phyloP scores from a whole-genome alignment of 495 filamentous ascomycete species.

The Echria macrotheca region DNA sequence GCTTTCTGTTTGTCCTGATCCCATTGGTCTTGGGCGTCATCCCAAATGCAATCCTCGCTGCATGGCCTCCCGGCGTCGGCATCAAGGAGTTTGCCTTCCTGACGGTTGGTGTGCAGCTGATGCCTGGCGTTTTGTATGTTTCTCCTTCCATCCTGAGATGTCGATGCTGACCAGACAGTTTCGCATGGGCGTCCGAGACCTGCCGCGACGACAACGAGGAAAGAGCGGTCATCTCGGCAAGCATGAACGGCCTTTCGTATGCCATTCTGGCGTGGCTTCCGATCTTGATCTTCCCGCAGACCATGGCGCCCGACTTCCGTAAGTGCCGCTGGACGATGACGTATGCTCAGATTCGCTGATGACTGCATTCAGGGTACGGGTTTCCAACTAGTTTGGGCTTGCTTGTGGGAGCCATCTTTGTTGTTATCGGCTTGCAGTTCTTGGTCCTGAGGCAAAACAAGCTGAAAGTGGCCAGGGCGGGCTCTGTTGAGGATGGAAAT shows the following conservation, averaged over 20 bases:
- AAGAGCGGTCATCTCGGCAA: constrained; percentile 43
- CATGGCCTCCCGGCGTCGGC: constrained; percentile 47
- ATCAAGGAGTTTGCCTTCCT: constrained; percentile 49
- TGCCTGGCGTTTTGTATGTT: constrained; percentile 29
- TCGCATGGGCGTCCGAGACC: constrained; percentile 48
- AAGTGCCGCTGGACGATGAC: no score
- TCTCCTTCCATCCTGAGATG: neutral
- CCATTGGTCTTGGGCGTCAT: constrained; percentile 28
- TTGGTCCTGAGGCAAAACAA: no score
- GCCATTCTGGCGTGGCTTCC: constrained; percentile 44
- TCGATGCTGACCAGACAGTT: neutral
- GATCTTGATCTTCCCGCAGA: constrained; percentile 37
- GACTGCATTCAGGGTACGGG: no score
- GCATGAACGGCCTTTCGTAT: constrained; percentile 49
- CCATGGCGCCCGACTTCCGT: constrained; percentile 35
- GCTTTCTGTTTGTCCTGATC: constrained; percentile 41
- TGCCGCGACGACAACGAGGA: constrained; percentile 44
- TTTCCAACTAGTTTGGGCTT: no score
- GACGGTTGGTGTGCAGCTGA: constrained; percentile 23
- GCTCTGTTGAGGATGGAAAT: no score
- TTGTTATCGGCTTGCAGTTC: no score
- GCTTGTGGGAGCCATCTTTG: no score
- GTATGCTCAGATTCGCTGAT: no score
- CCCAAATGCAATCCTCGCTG: constrained; percentile 38
- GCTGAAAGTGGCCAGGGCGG: no score